Base-by-base conservation (phyloP, 805 yeast species). In the Candida corydali region DNA sequence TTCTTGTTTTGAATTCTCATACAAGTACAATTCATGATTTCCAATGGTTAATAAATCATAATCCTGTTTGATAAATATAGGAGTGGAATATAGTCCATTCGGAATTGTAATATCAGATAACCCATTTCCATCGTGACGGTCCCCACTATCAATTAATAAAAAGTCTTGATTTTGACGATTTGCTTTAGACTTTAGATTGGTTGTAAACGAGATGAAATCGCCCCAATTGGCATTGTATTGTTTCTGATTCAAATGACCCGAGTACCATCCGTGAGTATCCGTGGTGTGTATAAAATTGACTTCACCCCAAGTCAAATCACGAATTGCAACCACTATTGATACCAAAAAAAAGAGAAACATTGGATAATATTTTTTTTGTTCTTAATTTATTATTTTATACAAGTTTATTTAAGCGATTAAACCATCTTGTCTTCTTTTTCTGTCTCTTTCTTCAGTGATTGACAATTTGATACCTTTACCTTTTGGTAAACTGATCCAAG, bases 251-350 rank as follows among this genome's bases (percentile, higher is more conserved):
- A 77, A 49, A 62, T 91, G 98, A 0, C 97, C 97, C 4, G 91
- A 80, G 44, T 83, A 76, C 98, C 98, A 93, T 1, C 93, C 97
- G 57, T 93, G 98, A 2, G 97, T 91, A 51, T 93, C 98, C 0
- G 98, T 93, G 1, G 98, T 89, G 52, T 91, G 98, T 17, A 91
- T 51, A 49, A 93, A 86, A 61, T 93, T 91, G 32, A 93, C 39
- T 38, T 80, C 76, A 0, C 89, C 88, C 74, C 88, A 70, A 8
- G 58, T 51, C 20, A 88, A 50, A n/a, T 75, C 73, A 35, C 93
- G 28, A 22, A 32, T 16, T 4, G 18, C 34, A 32, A 12, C 5
- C 4, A 16, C n/a, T 3, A 22, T 6, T 17, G 34, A 15, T 22
- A 32, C 12, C 14, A 32, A 32, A 23, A 15, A 32, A 17, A 32